Conservation (phyloP, 139 green algal species). For the Picochlorum sp. region DNA sequence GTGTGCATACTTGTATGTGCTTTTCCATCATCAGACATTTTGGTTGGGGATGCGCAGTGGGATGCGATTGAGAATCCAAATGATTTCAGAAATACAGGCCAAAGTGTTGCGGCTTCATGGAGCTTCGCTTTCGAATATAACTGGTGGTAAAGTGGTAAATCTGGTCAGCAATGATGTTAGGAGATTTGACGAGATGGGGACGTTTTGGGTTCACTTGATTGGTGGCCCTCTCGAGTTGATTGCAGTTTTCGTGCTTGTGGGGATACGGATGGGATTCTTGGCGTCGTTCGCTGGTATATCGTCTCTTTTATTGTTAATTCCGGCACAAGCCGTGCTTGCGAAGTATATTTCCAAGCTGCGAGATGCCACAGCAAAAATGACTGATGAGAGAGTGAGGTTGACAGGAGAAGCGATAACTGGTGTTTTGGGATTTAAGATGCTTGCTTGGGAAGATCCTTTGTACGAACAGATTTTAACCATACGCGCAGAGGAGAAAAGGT, state of each 20-base stretch:
- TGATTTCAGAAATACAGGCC: constrained; percentile 32
- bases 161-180: constrained; percentile 52
- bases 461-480: constrained; percentile 22
- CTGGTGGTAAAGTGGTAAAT: constrained; percentile 34
- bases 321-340: constrained; percentile 46
- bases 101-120: constrained; percentile 63
- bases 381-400: constrained; percentile 72
- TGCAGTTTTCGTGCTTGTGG: constrained; percentile 58
- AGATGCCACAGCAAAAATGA: constrained; percentile 24
- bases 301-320: constrained; percentile 50
- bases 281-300: constrained; percentile 51
- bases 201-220: constrained; percentile 54
- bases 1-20: constrained; percentile 31
- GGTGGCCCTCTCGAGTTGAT: constrained; percentile 45
- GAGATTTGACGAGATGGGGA: constrained; percentile 58
- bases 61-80: constrained; percentile 55
- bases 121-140: constrained; percentile 35
- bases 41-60: constrained; percentile 31
- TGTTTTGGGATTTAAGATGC: constrained; percentile 72
- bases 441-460: constrained; percentile 53
- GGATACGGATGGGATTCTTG: constrained; percentile 47
- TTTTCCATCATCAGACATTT: constrained; percentile 73
- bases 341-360: constrained; percentile 41
- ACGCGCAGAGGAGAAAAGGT: constrained; percentile 28
- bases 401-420: constrained; percentile 39